Percentiles rank a stretch among this genome's conserved stretches.
Evolutionary conservation across 495 filamentous ascomycete species (phyloP).

Genomic region (Penicillium maclennaniae): DNA sequence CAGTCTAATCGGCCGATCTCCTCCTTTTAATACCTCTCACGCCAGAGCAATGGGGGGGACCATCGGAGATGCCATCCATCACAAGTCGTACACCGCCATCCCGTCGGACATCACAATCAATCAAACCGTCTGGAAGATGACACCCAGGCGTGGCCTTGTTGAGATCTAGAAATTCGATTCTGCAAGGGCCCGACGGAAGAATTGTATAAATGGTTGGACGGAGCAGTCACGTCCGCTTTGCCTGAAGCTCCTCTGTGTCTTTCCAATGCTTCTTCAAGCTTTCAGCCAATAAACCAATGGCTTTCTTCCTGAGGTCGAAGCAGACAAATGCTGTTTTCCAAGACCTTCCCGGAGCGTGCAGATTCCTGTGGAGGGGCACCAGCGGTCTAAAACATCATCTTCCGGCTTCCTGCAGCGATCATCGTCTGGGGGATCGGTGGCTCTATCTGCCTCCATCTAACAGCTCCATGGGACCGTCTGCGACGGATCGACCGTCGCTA

Average conservation of each 20-base stretch:
- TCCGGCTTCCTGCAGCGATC: conserved; percentile 26
- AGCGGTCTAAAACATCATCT: conserved; percentile 25
- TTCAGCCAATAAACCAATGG: neutral
- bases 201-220: conserved; percentile 32
- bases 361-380: conserved; percentile 22
- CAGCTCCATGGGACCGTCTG: conserved; percentile 2
- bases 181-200: conserved; percentile 40
- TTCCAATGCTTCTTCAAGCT: neutral
- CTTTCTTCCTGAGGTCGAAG: neutral
- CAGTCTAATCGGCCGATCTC: neutral
- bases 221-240: conserved; percentile 18
- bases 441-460: conserved; percentile 1
- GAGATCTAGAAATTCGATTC: conserved; percentile 16
- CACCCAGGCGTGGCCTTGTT: conserved; percentile 17
- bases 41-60: conserved; percentile 10
- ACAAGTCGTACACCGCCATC: conserved; percentile 40
- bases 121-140: conserved; percentile 24
- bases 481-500: conserved; percentile 5
- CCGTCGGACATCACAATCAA: conserved; percentile 25
- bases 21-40: conserved; percentile 19
- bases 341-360: conserved; percentile 13
- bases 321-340: conserved; percentile 16
- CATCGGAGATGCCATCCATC: conserved; percentile 12
- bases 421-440: conserved; percentile 4
- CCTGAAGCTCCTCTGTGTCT: neutral